A percentile compares a stretch with the other conserved stretches of the same genome.
Conservation (phyloP, 345 rosid genomes). For the Aquilaria sinensis region DNA sequence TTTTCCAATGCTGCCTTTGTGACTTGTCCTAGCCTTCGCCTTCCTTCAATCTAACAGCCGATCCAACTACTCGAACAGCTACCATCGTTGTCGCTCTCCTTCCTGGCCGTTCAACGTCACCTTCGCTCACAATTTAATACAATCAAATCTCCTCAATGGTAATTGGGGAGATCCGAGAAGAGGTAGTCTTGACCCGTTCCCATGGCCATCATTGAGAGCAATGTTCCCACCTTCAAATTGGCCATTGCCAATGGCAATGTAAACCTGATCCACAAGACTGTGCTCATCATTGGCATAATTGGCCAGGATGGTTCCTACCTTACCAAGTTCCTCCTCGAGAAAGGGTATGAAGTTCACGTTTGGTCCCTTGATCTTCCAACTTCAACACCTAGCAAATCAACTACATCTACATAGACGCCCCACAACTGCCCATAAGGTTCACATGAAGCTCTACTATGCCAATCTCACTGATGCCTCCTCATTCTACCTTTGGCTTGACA, state of each 20-base stretch:
- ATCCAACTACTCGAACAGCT: no score
- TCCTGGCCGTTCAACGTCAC: no score
- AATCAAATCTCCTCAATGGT: no score
- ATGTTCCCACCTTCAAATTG: slow-evolving; percentile 28
- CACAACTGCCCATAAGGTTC: slow-evolving; percentile 58
- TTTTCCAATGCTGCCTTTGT: no score
- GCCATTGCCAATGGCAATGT: slow-evolving; percentile 24
- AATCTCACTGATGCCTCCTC: slow-evolving; percentile 84
- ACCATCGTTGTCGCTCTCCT: no score
- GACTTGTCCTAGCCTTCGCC: no score
- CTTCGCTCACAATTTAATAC: no score
- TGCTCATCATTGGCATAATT: slow-evolving; percentile 81
- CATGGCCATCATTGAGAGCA: slow-evolving; percentile 33
- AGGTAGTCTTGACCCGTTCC: background rate
- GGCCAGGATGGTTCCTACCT: slow-evolving; percentile 93
- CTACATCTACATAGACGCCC: slow-evolving; percentile 92
- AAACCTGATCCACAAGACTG: slow-evolving; percentile 23
- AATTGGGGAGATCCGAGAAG: no score
- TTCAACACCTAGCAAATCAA: slow-evolving; percentile 90
- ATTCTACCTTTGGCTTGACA: slow-evolving; percentile 88
- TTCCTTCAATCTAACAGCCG: no score
- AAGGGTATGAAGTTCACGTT: slow-evolving; percentile 75
- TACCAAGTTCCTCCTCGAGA: slow-evolving; percentile 65
- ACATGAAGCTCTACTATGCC: slow-evolving; percentile 78
- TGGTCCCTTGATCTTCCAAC: slow-evolving; percentile 89